phyloP scores from a whole-genome alignment of 2,329 filamentous ascomycete genomes.

The Colletotrichum liriopes region DNA sequence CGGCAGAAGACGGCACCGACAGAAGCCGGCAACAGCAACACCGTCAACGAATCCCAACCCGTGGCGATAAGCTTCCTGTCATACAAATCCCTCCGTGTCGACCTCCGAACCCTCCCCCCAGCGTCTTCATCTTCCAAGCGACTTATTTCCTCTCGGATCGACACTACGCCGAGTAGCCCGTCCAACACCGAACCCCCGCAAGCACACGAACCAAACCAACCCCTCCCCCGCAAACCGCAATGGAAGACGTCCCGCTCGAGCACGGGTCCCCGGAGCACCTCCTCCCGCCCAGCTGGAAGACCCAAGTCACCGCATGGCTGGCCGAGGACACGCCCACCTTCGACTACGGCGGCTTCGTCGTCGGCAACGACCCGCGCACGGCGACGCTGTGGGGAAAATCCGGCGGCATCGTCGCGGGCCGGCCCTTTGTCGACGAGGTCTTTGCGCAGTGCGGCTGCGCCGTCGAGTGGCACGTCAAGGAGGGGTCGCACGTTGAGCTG shows the following conservation, averaged over 20 bases:
- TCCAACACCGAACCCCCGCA: neutral
- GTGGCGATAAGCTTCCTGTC: conserved; percentile 4
- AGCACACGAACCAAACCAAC: conserved; percentile 7
- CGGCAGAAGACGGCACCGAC: conserved; percentile 28
- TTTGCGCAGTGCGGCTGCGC: conserved; percentile 91
- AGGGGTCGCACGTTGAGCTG: conserved; percentile 80
- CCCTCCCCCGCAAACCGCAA: neutral
- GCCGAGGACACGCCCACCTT: conserved; percentile 97
- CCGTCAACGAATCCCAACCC: conserved; percentile 16
- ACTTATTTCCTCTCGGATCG: neutral
- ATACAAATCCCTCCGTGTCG: neutral
- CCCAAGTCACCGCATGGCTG: conserved; percentile 86
- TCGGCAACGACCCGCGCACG: conserved; percentile 77
- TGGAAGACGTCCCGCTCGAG: conserved; percentile 42
- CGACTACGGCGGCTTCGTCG: conserved; percentile 97
- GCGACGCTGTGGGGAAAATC: conserved; percentile 80
- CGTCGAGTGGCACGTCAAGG: conserved; percentile 89
- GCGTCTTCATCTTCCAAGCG: neutral
- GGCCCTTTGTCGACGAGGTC: conserved; percentile 96
- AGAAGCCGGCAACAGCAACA: conserved; percentile 17
- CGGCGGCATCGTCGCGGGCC: conserved; percentile 87
- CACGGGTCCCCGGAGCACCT: conserved; percentile 74
- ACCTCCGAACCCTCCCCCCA: neutral
- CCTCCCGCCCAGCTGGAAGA: conserved; percentile 88
- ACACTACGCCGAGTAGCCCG: neutral